Base-by-base conservation (phyloP, 2,329 filamentous ascomycete genomes). In the Fusarium begoniae region DNA sequence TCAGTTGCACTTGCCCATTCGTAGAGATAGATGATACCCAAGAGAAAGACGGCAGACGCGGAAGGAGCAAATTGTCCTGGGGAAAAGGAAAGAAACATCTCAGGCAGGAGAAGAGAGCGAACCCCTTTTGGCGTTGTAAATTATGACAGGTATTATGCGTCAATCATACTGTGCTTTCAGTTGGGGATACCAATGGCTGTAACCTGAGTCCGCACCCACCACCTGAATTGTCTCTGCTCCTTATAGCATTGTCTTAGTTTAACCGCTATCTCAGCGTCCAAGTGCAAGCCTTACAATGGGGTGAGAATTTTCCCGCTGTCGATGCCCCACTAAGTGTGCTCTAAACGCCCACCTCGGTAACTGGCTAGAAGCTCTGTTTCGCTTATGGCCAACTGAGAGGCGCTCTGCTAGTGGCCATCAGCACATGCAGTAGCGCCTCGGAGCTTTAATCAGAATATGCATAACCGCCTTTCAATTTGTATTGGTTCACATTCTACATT, bases 351-450 rank as follows among this genome's bases (percentile, higher is more conserved):
- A 45, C 45, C 30, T 37, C 41, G 40, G 50, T 43, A 40, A 59
- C 55, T 47, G 37, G 22, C 28, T 45, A 43, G 51, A 53, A 30
- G 58, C 64, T 63, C 69, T 77, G 58, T 70, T 35, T 56, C 60
- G 20, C 48, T 44, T 58, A 40, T 63, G 63, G 38, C 30, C 40
- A 40, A 22, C 48, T 28, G 40, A 50, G 60, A 66, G 75, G 72
- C 74, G 74, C 70, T 63, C 61, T 47, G 50, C 43, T 53, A 59
- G 47, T 50, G 55, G 22, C 48, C 51, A 32, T 56, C 50, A 68
- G 26, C 67, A 71, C 66, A 61, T 74, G 71, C 64, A 61, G 56
- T 78, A 78, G 76, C 51, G 71, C 40, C 35, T 62, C 63, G 56
- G 66, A 58, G 45, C n/a, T 60, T 74, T 69, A 59, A 57, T 55